Conservation (phyloP, 495 filamentous ascomycete species). For the Parmelia sp. region DNA sequence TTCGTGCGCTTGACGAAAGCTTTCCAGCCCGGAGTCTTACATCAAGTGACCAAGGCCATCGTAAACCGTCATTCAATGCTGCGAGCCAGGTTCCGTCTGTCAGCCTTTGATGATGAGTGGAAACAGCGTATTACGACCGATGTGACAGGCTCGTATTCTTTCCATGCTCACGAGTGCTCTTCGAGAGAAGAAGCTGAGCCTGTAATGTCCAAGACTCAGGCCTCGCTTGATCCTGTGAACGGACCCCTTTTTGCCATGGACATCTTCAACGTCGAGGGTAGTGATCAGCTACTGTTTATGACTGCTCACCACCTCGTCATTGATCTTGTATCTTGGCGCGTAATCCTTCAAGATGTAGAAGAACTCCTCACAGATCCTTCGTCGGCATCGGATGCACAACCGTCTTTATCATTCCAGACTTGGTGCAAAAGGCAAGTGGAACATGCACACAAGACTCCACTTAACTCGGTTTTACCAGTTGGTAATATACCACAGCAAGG, state of each 20-base stretch:
- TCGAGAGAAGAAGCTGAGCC: constrained; percentile 28
- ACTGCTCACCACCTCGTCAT: constrained; percentile 62
- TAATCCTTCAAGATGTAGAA: constrained; percentile 62
- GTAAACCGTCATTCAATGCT: constrained; percentile 66
- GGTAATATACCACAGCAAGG: constrained; percentile 30
- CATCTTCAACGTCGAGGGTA: constrained; percentile 44
- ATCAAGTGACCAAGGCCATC: constrained; percentile 50
- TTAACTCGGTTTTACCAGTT: constrained; percentile 30
- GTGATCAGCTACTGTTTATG: constrained; percentile 52
- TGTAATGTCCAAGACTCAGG: constrained; percentile 35
- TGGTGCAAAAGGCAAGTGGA: constrained; percentile 51
- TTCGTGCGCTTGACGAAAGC: constrained; percentile 50
- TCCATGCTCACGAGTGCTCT: constrained; percentile 26
- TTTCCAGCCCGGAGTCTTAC: constrained; percentile 43
- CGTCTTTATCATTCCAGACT: constrained; percentile 54
- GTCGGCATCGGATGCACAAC: constrained; percentile 29
- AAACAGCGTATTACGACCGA: constrained; percentile 38
- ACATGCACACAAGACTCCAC: constrained; percentile 30
- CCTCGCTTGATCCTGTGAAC: constrained; percentile 38
- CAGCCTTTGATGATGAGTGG: constrained; percentile 26
- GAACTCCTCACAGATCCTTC: constrained; percentile 48
- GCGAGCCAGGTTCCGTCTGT: constrained; percentile 53
- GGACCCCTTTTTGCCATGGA: constrained; percentile 43
- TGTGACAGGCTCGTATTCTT: constrained; percentile 36
- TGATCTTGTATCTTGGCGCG: constrained; percentile 64